phyloP scores from a whole-genome alignment of 805 yeast genomes.

The Diddensiella caesifluorescens region DNA sequence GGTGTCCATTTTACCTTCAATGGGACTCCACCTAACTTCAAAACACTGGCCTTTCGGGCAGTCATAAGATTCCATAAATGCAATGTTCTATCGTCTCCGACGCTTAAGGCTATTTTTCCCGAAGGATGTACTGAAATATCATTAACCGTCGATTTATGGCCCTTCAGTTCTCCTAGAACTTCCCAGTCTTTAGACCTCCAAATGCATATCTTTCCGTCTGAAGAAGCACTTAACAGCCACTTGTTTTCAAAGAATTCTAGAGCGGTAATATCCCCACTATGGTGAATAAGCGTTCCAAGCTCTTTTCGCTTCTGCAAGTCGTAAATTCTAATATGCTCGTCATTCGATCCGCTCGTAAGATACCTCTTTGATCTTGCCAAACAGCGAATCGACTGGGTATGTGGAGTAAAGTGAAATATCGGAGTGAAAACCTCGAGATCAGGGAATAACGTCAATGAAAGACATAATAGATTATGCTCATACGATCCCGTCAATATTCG shows the following conservation, averaged over 20 bases:
- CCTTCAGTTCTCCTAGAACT: constrained; percentile 77
- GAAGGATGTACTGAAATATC: constrained; percentile 87
- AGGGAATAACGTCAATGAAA: constrained; percentile 59
- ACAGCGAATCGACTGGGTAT: constrained; percentile 78
- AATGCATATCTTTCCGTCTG: constrained; percentile 80
- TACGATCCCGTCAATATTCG: constrained; percentile 91
- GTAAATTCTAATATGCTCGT: constrained; percentile 90
- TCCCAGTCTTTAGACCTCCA: constrained; percentile 99
- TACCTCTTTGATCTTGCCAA: constrained; percentile 79
- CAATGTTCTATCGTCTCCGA: constrained; percentile 76
- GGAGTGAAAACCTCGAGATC: constrained; percentile 64
- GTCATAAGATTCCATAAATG: constrained; percentile 97
- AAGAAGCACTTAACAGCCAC: constrained; percentile 89
- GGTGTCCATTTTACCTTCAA: constrained; percentile 48
- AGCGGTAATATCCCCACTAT: constrained; percentile 80
- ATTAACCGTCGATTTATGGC: constrained; percentile 77
- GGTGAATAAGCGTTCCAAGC: constrained; percentile 82
- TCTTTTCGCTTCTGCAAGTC: constrained; percentile 93
- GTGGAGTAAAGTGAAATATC: constrained; percentile 93
- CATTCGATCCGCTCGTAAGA: constrained; percentile 90
- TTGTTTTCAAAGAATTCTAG: constrained; percentile 54
- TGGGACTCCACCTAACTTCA: constrained; percentile 42
- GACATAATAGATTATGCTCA: constrained; percentile 85
- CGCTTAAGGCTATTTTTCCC: constrained; percentile 85
- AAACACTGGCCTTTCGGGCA: constrained; percentile 80